Conservation (phyloP, 2,329 filamentous ascomycete genomes). For the Aspergillus clavatus region DNA sequence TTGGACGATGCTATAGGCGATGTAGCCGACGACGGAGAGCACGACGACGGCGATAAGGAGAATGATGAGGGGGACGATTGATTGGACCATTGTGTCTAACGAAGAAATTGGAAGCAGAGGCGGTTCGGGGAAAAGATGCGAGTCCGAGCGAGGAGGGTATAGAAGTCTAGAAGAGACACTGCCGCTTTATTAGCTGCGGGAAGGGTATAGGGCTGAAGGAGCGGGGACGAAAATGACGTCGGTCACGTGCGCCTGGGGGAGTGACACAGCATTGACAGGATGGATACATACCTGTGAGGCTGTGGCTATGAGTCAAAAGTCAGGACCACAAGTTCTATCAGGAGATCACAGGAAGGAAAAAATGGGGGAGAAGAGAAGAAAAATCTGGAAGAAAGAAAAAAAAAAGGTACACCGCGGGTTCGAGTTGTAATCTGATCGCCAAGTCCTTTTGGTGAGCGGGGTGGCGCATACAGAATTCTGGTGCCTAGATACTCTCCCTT, state of each 20-base stretch:
- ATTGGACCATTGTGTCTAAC: conserved; percentile 17
- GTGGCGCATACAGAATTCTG: not conserved
- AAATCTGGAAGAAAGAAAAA: too few relatives aligned
- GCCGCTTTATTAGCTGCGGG: not conserved
- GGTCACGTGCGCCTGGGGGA: not conserved
- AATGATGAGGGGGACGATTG: conserved; percentile 53
- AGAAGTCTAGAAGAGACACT: not conserved
- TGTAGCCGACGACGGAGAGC: conserved; percentile 51
- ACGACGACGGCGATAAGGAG: conserved; percentile 51
- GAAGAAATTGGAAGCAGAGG: not conserved
- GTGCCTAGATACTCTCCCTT: not conserved
- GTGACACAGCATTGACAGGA: not conserved
- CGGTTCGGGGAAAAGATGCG: not conserved
- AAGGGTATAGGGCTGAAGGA: not conserved
- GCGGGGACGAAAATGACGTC: not conserved
- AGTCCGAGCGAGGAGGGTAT: not conserved
- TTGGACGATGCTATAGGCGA: conserved; percentile 55
- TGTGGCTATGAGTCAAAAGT: not conserved
- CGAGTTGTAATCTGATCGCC: not conserved
- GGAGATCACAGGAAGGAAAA: not conserved
- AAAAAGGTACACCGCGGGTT: too few relatives aligned
- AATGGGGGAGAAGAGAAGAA: not conserved
- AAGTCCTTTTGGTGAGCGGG: not conserved
- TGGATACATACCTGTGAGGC: not conserved
- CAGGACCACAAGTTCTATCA: too few relatives aligned